Conservation (phyloP, 345 rosid species). For the Camelina laxa region DNA sequence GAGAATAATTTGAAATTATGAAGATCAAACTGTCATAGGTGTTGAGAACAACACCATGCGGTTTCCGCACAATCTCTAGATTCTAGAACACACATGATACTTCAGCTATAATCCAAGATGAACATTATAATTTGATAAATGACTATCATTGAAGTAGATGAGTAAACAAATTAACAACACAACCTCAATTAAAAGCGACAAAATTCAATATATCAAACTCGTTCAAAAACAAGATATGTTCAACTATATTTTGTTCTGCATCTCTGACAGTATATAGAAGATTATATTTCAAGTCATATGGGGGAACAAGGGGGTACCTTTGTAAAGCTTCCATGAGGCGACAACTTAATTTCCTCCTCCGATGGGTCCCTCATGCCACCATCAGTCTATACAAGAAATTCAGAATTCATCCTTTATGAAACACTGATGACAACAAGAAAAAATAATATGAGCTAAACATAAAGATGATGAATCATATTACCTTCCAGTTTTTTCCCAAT, state of each 20-base stretch:
- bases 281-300: conserved; percentile 3
- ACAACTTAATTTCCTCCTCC: conserved; percentile 50
- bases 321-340: conserved; percentile 73
- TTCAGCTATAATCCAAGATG: not conserved
- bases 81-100: conserved; percentile 1
- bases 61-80: not conserved
- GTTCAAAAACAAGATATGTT: not conserved
- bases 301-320: conserved; percentile 34
- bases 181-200: not conserved
- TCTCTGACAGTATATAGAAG: not conserved
- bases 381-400: conserved; percentile 47
- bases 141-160: not conserved
- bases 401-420: not conserved
- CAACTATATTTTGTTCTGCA: not conserved
- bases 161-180: not conserved
- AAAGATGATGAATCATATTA: conserved; percentile 30
- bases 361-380: conserved; percentile 69
- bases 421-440: conserved; percentile 11
- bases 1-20: not conserved
- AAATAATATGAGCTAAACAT: conserved; percentile 4
- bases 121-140: not conserved
- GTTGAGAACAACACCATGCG: conserved; percentile 8
- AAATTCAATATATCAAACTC: not conserved
- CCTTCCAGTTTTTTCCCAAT: conserved; percentile 60
- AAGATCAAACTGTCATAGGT: not conserved